Evolutionary conservation across 371 early-diverging fungal species (phyloP).

Genomic region (Zancudomyces culisetae): DNA sequence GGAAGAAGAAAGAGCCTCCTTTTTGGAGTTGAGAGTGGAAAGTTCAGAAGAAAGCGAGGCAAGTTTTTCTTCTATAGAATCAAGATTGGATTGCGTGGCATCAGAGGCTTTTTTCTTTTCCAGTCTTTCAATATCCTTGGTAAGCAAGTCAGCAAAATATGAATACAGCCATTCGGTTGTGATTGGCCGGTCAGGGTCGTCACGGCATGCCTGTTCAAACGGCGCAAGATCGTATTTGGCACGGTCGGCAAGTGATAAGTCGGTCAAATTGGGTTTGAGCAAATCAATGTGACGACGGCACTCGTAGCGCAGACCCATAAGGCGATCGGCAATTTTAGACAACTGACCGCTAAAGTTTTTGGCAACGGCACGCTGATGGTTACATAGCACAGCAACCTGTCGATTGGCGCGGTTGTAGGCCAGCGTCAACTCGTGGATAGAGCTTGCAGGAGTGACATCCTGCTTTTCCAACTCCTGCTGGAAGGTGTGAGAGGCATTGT

Average conservation of each 20-base stretch:
- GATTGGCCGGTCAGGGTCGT: constrained; percentile 46
- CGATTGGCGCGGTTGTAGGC: constrained; percentile 94
- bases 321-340: constrained; percentile 59
- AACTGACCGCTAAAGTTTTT: constrained; percentile 65
- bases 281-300: constrained; percentile 41
- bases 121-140: constrained; percentile 37
- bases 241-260: constrained; percentile 47
- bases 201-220: constrained; percentile 36
- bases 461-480: constrained; percentile 64
- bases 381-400: constrained; percentile 89
- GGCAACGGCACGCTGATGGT: constrained; percentile 82
- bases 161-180: constrained; percentile 59
- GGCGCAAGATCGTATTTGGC: constrained; percentile 50
- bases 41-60: constrained; percentile 35
- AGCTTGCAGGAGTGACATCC: constrained; percentile 47
- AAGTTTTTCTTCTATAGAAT: constrained; percentile 16
- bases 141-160: constrained; percentile 32
- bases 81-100: constrained; percentile 27
- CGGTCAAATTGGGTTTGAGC: no score
- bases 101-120: constrained; percentile 36
- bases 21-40: constrained; percentile 13
- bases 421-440: constrained; percentile 65
- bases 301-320: constrained; percentile 68
- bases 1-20: constrained; percentile 9
- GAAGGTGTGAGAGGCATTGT: constrained; percentile 88